Percentiles rank a stretch among this genome's conserved stretches.
Evolutionary conservation across 306 rosid genomes (phyloP).

Genomic region (Ormosia semicastrata): DNA sequence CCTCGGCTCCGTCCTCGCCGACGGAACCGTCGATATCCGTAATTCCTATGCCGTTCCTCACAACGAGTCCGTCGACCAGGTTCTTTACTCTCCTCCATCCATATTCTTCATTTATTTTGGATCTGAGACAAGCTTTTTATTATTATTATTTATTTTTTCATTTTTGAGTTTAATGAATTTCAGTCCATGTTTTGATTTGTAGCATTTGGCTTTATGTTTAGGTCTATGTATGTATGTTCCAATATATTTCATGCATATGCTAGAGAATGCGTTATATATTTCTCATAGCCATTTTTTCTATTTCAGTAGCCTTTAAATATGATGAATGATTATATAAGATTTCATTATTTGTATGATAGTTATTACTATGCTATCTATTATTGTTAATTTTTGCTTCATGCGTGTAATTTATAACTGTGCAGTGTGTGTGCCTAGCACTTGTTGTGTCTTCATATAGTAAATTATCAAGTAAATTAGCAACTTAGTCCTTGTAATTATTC

Average conservation of each 20-base stretch:
- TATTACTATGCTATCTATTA: neutral
- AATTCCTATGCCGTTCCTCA: slow-evolving; percentile 97
- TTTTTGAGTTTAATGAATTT: neutral
- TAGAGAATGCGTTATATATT: neutral
- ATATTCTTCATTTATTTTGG: neutral
- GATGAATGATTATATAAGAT: neutral
- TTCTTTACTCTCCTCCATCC: neutral
- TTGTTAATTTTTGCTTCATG: neutral
- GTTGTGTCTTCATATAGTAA: neutral
- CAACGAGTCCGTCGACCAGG: slow-evolving; percentile 82
- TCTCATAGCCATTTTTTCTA: neutral
- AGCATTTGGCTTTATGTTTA: neutral
- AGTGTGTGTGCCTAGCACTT: neutral
- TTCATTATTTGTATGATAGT: neutral
- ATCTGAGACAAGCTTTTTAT: neutral
- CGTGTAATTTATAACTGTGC: neutral
- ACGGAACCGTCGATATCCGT: slow-evolving; percentile 82
- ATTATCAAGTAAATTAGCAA: too few species aligned
- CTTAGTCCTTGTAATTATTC: too few species aligned
- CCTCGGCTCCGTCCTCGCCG: slow-evolving; percentile 73
- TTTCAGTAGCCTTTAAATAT: neutral
- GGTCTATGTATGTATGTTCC: neutral
- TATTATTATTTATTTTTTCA: neutral
- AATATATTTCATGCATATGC: neutral
- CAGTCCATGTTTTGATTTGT: neutral